Base-by-base conservation (phyloP, 2,329 filamentous ascomycete genomes). In the Cercospora beticola region DNA sequence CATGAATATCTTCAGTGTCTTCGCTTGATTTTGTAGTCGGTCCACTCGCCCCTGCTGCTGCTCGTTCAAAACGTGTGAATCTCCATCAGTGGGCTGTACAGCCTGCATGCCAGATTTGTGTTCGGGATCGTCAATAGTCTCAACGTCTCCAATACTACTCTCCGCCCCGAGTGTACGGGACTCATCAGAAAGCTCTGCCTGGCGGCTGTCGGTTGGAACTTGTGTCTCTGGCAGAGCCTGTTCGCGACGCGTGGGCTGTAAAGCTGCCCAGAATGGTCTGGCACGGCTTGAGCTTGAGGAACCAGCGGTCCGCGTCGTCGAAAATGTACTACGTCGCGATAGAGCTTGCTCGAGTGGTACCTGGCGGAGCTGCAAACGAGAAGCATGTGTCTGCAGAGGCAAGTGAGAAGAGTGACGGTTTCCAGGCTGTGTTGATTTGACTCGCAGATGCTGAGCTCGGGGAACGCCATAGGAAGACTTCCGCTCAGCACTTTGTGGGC, bases 1-100 rank as follows among this genome's bases (percentile, higher is more conserved):
- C 14, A 76, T 60, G 57, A 74, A 76, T 6, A 43, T 71, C 64
- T 73, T 75, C 61, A 74, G 67, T 26, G 62, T 68, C 33, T 62
- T 62, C 5, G 68, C 64, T 64, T 71, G 73, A 14, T 28, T 26
- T 26, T 54, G 49, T 16, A 54, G 23, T n/a, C 49, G 23, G 23
- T 54, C 10, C 49, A 28, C 23, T 26, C 49, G 49, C 21, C n/a
- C 23, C 23, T 26, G 49, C 23, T n/a, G 14, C 49, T 28, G 49
- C 49, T 54, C 49, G 23, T 9, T 54, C 23, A 23, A 30, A 28
- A 8, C 23, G 49, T 54, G 49, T 54, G 23, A 14, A 28, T 28
- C 26, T 5, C 10, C 23, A 28, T 54, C 49, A 8, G 14, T 54
- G 23, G 12, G 10, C 21, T 23, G 49, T 26, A n/a, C 49, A 54